phyloP scores from a whole-genome alignment of 1,139 yeast species.

The Lodderomyces orthopsilosis region DNA sequence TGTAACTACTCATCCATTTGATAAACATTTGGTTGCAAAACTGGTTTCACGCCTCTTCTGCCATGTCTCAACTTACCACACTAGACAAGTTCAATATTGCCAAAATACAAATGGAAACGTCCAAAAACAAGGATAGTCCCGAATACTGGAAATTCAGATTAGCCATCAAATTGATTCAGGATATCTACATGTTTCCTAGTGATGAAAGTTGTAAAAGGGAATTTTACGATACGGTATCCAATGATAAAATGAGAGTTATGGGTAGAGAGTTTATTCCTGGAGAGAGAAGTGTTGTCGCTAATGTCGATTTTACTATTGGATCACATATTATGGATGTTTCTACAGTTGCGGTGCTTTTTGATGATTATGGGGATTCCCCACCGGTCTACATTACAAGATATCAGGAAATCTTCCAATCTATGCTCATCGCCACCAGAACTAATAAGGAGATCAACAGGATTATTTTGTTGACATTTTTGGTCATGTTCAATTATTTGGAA shows the following conservation, averaged over 20 bases:
- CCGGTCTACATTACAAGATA: constrained; percentile 1
- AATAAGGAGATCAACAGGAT: constrained; percentile 1
- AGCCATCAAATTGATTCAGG: constrained; percentile 7
- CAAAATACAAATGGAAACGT: not conserved
- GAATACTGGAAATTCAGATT: constrained; percentile 11
- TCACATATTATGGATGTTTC: constrained; percentile 9
- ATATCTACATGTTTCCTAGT: constrained; percentile 12
- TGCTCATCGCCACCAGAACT: not conserved
- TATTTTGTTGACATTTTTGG: constrained; percentile 6
- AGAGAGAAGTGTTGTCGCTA: constrained; percentile 11
- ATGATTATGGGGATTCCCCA: constrained; percentile 2
- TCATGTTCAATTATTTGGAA: constrained; percentile 9
- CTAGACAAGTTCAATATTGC: constrained; percentile 2
- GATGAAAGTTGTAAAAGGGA: constrained; percentile 12
- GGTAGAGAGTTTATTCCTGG: constrained; percentile 14
- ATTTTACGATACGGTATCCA: constrained; percentile 12
- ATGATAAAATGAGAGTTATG: constrained; percentile 9
- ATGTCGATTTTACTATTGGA: constrained; percentile 4
- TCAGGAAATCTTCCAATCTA: constrained; percentile 7
- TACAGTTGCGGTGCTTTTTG: constrained; percentile 6
- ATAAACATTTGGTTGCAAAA: not conserved
- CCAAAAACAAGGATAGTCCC: not conserved
- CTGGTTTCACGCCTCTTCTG: not conserved
- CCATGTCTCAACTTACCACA: constrained; percentile 1
- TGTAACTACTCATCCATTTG: too few species aligned